These are phyloP conservation scores for Tolypocladium album DNA, from an alignment of 2,329 filamentous ascomycete genomes.

Conservation along the genomic window DNA sequence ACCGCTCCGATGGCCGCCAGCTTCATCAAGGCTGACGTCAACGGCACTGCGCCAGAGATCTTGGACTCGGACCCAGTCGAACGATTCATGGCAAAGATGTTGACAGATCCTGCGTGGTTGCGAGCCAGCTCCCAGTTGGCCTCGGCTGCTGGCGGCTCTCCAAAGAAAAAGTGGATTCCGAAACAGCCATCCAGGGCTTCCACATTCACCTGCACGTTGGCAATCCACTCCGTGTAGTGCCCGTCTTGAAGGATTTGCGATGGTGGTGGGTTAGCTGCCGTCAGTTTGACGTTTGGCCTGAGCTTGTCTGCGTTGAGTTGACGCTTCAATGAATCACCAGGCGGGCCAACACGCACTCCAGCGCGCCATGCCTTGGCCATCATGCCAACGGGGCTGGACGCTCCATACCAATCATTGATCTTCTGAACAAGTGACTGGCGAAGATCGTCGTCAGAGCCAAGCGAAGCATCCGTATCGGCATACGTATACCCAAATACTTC, in stretches of 20 bases:
- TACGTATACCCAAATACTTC: slow-evolving; percentile 65
- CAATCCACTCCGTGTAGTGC: slow-evolving; percentile 53
- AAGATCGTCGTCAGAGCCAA: slow-evolving; percentile 12
- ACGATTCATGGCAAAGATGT: slow-evolving; percentile 37
- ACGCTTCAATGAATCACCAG: not conserved
- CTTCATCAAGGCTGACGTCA: slow-evolving; percentile 37
- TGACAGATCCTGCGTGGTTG: slow-evolving; percentile 52
- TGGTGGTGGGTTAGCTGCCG: slow-evolving; percentile 10
- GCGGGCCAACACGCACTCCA: not conserved
- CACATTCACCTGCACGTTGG: slow-evolving; percentile 53
- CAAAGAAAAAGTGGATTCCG: slow-evolving; percentile 57
- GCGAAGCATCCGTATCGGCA: slow-evolving; percentile 38
- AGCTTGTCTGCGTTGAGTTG: not conserved
- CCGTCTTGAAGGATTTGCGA: slow-evolving; percentile 24
- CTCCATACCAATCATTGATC: slow-evolving; percentile 41
- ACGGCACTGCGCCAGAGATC: slow-evolving; percentile 38
- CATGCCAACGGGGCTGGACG: slow-evolving; percentile 16
- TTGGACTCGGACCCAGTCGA: slow-evolving; percentile 20
- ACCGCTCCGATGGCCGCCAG: slow-evolving; percentile 26
- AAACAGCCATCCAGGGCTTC: slow-evolving; percentile 52
- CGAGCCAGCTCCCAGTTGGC: slow-evolving; percentile 37
- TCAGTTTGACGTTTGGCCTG: slow-evolving; percentile 15
- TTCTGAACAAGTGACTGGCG: slow-evolving; percentile 23
- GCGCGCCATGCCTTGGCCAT: slow-evolving; percentile 2
- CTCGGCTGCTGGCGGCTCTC: slow-evolving; percentile 33